phyloP scores from a whole-genome alignment of 1,139 yeast genomes.

The Magnusiomyces suaveolens region DNA sequence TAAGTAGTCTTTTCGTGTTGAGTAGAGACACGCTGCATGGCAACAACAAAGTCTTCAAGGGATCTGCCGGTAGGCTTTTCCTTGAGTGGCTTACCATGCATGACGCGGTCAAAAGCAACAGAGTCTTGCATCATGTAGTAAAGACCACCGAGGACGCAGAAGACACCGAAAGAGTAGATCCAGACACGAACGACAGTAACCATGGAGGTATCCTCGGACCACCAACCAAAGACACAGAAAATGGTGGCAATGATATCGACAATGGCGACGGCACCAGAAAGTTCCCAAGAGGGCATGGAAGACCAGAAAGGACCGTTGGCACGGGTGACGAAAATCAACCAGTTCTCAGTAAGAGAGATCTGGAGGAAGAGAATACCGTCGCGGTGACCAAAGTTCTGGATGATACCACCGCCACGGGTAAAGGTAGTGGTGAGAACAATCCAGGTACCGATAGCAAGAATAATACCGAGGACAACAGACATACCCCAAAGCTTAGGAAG shows the following conservation, averaged over 20 bases:
- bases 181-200: constrained; percentile 59
- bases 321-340: constrained; percentile 71
- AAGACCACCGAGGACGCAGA: constrained; percentile 62
- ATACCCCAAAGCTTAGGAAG: constrained; percentile 76
- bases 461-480: constrained; percentile 56
- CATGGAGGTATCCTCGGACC: constrained; percentile 60
- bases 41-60: constrained; percentile 88
- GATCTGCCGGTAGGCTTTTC: constrained; percentile 64
- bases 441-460: constrained; percentile 66
- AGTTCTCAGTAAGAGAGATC: constrained; percentile 67
- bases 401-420: constrained; percentile 50
- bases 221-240: constrained; percentile 65
- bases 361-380: constrained; percentile 65
- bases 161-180: constrained; percentile 61
- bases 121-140: constrained; percentile 70
- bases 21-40: constrained; percentile 97
- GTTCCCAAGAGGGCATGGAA: constrained; percentile 64
- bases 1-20: constrained; percentile 68
- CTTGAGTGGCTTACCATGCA: constrained; percentile 80
- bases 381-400: constrained; percentile 61
- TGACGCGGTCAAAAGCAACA: constrained; percentile 78
- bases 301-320: constrained; percentile 76
- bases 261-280: constrained; percentile 56
- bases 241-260: constrained; percentile 63
- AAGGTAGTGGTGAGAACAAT: constrained; percentile 63